phyloP scores from a whole-genome alignment of 768 basidiomycete species.

The Termitomyces sp. region DNA sequence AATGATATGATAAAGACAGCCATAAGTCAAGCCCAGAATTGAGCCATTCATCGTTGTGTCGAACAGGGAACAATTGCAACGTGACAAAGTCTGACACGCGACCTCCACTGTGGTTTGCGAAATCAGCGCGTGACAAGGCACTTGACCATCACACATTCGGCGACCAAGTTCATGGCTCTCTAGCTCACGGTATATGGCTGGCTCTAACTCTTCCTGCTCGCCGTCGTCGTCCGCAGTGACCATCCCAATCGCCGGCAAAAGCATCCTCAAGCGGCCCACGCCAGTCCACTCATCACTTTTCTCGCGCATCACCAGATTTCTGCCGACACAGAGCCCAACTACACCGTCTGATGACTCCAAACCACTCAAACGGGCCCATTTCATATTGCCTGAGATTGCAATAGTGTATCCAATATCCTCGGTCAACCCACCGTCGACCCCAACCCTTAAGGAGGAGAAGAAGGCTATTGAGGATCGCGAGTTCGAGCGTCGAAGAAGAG shows the following conservation, averaged over 20 bases:
- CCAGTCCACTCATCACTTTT: conserved; percentile 68
- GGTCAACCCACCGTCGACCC: conserved; percentile 78
- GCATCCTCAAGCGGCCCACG: conserved; percentile 77
- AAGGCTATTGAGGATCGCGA: conserved; percentile 76
- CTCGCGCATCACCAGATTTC: conserved; percentile 70
- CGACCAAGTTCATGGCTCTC: conserved; percentile 16
- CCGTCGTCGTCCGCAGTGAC: conserved; percentile 82
- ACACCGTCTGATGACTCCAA: conserved; percentile 44
- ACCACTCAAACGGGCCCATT: conserved; percentile 85
- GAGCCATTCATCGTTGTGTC: too few species aligned
- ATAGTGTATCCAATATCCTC: conserved; percentile 91
- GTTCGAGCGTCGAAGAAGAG: conserved; percentile 60
- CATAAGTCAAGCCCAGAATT: too few species aligned
- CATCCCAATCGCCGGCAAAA: conserved; percentile 76
- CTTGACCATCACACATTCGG: conserved; percentile 9
- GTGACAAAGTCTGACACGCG: conserved; percentile 6
- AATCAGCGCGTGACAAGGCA: conserved; percentile 6
- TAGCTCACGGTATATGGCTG: conserved; percentile 18
- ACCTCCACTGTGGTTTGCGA: not conserved
- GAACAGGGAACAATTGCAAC: too few species aligned
- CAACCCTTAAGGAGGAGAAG: conserved; percentile 79
- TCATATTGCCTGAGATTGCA: conserved; percentile 82
- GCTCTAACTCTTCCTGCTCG: conserved; percentile 50
- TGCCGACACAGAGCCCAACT: conserved; percentile 54
- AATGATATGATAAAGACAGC: not conserved